Evolutionary conservation across 257 asterid genomes (phyloP), one percentile per base, ranked within the genome.

Genomic region (Osmanthus fragrans): DNA sequence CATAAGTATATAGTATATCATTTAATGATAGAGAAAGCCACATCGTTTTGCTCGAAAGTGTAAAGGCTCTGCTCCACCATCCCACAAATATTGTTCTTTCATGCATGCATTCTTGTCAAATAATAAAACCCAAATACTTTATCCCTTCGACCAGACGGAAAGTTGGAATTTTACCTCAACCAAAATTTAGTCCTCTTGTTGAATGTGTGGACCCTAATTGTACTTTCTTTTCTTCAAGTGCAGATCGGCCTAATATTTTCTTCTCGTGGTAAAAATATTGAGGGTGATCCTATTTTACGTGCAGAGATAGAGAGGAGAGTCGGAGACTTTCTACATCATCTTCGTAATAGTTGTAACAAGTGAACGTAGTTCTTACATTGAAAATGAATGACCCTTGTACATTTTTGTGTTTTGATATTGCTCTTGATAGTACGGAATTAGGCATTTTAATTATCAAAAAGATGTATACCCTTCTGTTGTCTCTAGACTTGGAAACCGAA

Each of bases 11-110:
- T 56, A 82, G 27, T 25, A 25, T 25, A 25, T 75, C 30, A n/a
- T 37, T 68, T 74, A 27, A 77, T 80, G 87, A 87, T 73, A 84
- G 88, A 73, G 85, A 85, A 64, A 82, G 86, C 82, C 89, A 84
- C 91, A 89, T 87, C 87, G 93, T 87, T 84, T 79, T 76, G 69
- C 91, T 80, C 89, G 84, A 86, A 84, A 86, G 90, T 79, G 78
- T 79, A 77, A 84, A 89, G 79, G 76, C 80, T 72, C 81, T 77
- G 78, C 71, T 84, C 90, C 91, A 79, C 88, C 83, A 77, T 82
- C 83, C 71, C 80, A 37, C 40, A 76, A 23, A 66, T 6, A 18
- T 32, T 56, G n/a, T 73, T 81, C 75, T 67, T 27, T 72, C 77
- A 68, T 81, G 80, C 86, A 76, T 80, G 82, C 51, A 81, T 81